Base-by-base conservation (phyloP, 352 stramenopile species). In the Phytophthora tubulina region DNA sequence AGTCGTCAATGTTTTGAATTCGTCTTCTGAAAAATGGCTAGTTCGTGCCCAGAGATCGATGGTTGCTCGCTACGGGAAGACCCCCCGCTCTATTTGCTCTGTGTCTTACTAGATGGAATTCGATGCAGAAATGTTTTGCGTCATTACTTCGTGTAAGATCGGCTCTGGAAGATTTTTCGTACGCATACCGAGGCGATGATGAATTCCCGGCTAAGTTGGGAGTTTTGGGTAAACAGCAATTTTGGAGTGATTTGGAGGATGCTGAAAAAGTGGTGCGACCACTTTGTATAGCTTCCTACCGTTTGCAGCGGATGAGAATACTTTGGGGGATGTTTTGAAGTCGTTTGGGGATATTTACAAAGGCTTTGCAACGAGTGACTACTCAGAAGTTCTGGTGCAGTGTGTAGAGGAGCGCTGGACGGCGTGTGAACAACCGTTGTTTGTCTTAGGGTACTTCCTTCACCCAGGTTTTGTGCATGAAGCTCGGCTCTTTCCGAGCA, bases 21-120 rank as follows among this genome's bases (percentile, higher is more conserved):
- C 51, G 2, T 58, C 33, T 27, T 58, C 51, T 15, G 9, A 31
- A 30, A 58, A 58, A 13, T 58, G 51, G 51, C 17, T 58, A 46
- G 33, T 45, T 44, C 36, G 10, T 13, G 51, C 51, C 1, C 5
- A 48, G 1, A 35, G 7, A 13, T 3, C 17, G 35, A 58, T 58
- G 35, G n/a, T 7, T 44, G 11, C 14, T 36, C 15, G 3, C 7
- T 46, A 58, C n/a, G 51, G 38, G 38, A 44, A 3, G 15, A n/a
- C 13, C 44, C 11, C 35, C 17, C 3, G 50, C 50, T 45, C n/a
- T 57, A 10, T 21, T 0, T 36, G 17, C 35, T 21, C 4, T 59
- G 10, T 59, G 49, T 15, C 4, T 31, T 1, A 42, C n/a, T 33
- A 7, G 9, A 3, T 45, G 14, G 17, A 59, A 38, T n/a, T 36